A percentile compares a stretch with the other conserved stretches of the same genome.
Evolutionary conservation across 2,329 filamentous ascomycete species (phyloP).

Genomic region (Diaporthe citriasiana): DNA sequence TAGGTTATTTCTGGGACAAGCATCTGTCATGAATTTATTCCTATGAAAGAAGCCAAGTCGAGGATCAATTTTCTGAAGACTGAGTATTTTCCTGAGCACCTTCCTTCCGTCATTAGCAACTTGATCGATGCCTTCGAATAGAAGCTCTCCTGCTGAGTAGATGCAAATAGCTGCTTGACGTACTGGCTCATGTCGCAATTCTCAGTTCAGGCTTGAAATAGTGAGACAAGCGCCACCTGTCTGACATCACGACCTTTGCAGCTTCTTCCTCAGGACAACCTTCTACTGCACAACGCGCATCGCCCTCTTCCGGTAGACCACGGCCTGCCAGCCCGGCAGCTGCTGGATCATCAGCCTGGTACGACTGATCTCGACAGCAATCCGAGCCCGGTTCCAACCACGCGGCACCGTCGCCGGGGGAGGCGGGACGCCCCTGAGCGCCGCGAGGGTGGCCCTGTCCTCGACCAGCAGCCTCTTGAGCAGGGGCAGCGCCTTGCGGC

Average conservation of each 20-base stretch:
- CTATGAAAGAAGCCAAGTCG: neutral
- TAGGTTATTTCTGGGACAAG: no score
- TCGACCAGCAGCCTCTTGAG: neutral
- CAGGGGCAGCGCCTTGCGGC: neutral
- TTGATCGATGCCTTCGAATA: no score
- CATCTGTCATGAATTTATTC: no score
- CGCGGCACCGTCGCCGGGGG: fast-evolving
- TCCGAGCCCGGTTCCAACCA: fast-evolving
- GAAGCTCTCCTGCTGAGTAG: no score
- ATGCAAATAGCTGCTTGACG: no score
- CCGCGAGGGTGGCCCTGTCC: neutral
- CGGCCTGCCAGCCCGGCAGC: neutral
- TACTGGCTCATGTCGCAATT: no score
- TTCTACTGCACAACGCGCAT: neutral
- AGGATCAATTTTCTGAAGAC: no score
- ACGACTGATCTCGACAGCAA: neutral
- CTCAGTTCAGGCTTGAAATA: no score
- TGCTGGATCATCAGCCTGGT: neutral
- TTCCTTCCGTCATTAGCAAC: no score
- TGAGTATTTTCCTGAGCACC: no score
- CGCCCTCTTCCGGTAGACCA: neutral
- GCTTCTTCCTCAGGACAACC: neutral
- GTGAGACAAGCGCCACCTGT: no score
- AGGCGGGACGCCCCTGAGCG: neutral
- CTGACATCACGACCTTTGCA: neutral